Base-by-base conservation (phyloP, 305 asterid genomes). In the Caryopteris hybrid region DNA sequence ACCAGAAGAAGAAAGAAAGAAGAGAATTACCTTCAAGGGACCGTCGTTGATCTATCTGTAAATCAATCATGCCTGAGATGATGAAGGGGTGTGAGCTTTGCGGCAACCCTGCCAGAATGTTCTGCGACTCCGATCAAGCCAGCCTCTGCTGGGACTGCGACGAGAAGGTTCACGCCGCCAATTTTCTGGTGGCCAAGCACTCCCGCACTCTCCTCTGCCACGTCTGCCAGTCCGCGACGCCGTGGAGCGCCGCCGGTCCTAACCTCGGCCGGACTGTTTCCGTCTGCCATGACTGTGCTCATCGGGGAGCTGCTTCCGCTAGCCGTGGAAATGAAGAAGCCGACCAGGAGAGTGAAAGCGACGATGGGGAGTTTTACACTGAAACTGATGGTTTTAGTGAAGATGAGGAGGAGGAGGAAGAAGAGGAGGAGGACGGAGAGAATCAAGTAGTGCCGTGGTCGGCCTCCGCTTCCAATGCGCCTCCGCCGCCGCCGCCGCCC, bases 371-470 rank as follows among this genome's bases (percentile, higher is more conserved):
- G 5, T 70, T 73, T 46, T 42, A 43, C 9, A 61, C 70, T 12
- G 71, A 66, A 0, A 68, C 12, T 29, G 85, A 73, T 0, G 76
- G 69, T 4, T 58, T 38, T 10, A 67, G 76, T 1, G 80, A 36
- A 0, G 68, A 20, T 0, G 68, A 54, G 0, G 66, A 12, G 13
- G 85, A 70, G 14, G 81, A 76, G 5, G 77, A 69, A 0, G 83
- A 66, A 0, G 78, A 62, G 1, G 86, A 74, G 22, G 88, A 77
- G 54, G 88, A 85, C 1, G 89, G 82, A 5, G 88, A 82, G 62
- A 85, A 88, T 77, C 90, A 88, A 41, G 95, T 85, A 2, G 90
- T 88, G 33, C 95, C 95, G 48, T 82, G 83, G 92, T 71, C 90
- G 43, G 56, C 7, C 11, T 56, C 77, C 13, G 50, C 62, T 18